These are phyloP conservation scores for Orbilia blumenaviensis DNA, from an alignment of 2,329 filamentous ascomycete genomes.

Conservation along the genomic window DNA sequence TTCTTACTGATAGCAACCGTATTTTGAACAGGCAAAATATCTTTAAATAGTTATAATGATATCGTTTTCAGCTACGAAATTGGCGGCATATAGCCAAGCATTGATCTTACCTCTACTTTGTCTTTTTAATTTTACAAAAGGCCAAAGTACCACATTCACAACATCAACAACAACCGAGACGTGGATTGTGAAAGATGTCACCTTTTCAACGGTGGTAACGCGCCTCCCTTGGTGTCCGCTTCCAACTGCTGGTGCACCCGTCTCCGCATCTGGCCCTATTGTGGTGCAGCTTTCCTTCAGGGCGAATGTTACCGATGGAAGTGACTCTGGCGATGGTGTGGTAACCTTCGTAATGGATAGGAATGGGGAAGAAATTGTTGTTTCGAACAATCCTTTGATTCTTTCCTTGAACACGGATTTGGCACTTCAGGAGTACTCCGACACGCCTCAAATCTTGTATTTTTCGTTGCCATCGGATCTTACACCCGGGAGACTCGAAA, in stretches of 20 bases:
- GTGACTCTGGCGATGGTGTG: not conserved
- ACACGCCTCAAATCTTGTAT: not conserved
- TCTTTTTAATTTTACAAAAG: not conserved
- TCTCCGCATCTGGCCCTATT: not conserved
- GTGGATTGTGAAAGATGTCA: conserved; percentile 1
- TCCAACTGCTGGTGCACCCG: not conserved
- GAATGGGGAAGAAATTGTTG: not conserved
- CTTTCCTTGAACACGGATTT: not conserved
- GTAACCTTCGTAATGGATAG: not conserved
- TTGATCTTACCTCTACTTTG: not conserved
- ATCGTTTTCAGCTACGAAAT: not conserved
- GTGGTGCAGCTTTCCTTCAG: conserved; percentile 1
- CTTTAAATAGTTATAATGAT: not conserved
- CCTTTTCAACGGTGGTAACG: not conserved
- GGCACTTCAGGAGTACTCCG: not conserved
- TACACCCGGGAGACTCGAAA: not conserved
- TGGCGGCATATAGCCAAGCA: not conserved
- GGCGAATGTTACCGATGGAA: not conserved
- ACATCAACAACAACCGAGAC: not conserved
- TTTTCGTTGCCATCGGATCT: not conserved
- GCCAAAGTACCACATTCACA: not conserved
- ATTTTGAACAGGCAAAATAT: too few relatives aligned
- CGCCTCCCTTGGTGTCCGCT: not conserved
- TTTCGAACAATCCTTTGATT: not conserved
- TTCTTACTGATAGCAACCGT: too few relatives aligned